A percentile compares a stretch with the other conserved stretches of the same genome.
Evolutionary conservation across 2,329 filamentous ascomycete genomes (phyloP).

Genomic region (Aspergillus sp.): DNA sequence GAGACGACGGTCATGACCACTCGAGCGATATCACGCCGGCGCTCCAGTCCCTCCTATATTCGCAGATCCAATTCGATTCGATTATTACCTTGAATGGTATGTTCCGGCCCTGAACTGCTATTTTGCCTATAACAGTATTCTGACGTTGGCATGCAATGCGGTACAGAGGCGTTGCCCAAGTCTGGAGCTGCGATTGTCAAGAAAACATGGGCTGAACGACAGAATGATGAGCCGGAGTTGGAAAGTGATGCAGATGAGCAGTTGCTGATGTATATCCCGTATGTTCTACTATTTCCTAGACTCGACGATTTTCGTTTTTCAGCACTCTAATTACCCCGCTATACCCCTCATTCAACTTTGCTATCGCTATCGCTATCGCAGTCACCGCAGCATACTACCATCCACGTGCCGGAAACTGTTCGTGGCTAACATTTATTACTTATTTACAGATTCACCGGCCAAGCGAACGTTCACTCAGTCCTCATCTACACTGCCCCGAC

Average conservation of each 20-base stretch:
- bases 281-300: slow-evolving; percentile 38
- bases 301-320: neutral
- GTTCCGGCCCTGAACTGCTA: neutral
- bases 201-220: slow-evolving; percentile 87
- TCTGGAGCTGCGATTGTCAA: slow-evolving; percentile 76
- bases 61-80: slow-evolving; percentile 86
- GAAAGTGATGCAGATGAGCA: slow-evolving; percentile 90
- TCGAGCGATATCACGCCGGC: slow-evolving; percentile 90
- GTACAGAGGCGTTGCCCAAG: slow-evolving; percentile 61
- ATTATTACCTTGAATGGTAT: slow-evolving; percentile 79
- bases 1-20: slow-evolving; percentile 74
- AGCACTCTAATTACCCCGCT: slow-evolving; percentile 24
- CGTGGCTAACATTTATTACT: neutral
- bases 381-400: neutral
- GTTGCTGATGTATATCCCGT: slow-evolving; percentile 90
- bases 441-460: slow-evolving; percentile 76
- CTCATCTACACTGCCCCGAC: slow-evolving; percentile 78
- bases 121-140: no score
- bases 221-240: slow-evolving; percentile 73
- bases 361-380: neutral
- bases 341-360: slow-evolving; percentile 23
- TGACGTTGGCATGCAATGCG: neutral
- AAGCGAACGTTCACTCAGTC: slow-evolving; percentile 89
- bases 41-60: slow-evolving; percentile 86
- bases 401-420: neutral